Base-by-base conservation (phyloP, 2,329 filamentous ascomycete species). In the Arthrobotrys pseudoclavata region DNA sequence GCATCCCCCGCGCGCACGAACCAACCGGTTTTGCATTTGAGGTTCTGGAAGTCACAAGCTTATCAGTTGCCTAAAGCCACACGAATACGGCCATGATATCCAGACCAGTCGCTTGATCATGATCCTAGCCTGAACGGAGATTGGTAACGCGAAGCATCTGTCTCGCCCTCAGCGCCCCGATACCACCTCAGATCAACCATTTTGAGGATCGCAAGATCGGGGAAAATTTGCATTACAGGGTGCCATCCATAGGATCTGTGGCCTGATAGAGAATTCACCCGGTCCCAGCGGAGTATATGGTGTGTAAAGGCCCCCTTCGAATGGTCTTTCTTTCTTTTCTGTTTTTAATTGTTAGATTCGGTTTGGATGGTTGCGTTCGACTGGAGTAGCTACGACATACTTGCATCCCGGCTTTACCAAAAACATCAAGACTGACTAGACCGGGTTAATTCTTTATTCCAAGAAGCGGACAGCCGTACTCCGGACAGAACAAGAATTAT, bases 101-200 rank as follows among this genome's bases (percentile, higher is more conserved):
- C 68, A 50, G 20, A 45, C 47, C 68, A 50, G 20, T 34, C 55
- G 55, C 57, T 71, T 34, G 37, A 40, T 3, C 29, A 4, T 31
- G 24, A 47, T 62, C 69, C 69, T 74, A 48, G 62, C 62, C 48
- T 55, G 62, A 61, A 74, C 69, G 69, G 69, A 74, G 45, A 74
- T 68, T 68, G 69, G 69, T 60, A 74, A 74, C 69, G 69, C 69
- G 62, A 74, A 66, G 34, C 64, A 61, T 34, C 42, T 67, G 67
- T 77, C 66, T 71, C 61, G 42, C 55, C 40, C 31, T 29, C 52
- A 60, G 72, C 74, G 64, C 50, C 66, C 74, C 26, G 61, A 77
- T 77, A 77, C 74, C 62, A 77, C 74, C 74, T 71, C 53, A 60
- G 42, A 77, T 71, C 67, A 71, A 61, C 74, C 74, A 61, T 61